phyloP scores from a whole-genome alignment of 352 stramenopile species.

The Globisporangium canariense region DNA sequence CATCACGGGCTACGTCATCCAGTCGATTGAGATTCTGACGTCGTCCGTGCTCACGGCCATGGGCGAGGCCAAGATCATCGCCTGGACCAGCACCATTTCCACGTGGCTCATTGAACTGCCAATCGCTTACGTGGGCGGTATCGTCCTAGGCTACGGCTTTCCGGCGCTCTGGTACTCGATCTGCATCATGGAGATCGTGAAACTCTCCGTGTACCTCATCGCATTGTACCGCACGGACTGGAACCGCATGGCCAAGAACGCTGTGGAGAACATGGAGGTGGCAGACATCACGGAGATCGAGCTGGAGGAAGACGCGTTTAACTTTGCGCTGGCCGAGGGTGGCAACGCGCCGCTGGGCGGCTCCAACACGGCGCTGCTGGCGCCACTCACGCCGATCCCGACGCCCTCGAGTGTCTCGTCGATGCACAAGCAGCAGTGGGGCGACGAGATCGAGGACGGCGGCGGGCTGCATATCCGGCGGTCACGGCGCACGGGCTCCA shows the following conservation, averaged over 20 bases:
- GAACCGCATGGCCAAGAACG: slow-evolving; percentile 33
- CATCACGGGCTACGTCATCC: slow-evolving; percentile 40
- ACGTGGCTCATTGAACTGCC: slow-evolving; percentile 48
- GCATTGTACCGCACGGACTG: slow-evolving; percentile 40
- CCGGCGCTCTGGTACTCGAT: slow-evolving; percentile 41
- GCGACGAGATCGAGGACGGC: slow-evolving; percentile 45
- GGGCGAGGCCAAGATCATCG: slow-evolving; percentile 47
- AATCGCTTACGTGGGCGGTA: slow-evolving; percentile 39
- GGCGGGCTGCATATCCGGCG: not conserved
- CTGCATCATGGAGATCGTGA: slow-evolving; percentile 43
- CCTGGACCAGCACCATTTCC: slow-evolving; percentile 35
- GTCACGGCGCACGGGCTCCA: too few relatives aligned
- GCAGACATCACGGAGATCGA: slow-evolving; percentile 29
- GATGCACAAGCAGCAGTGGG: slow-evolving; percentile 44
- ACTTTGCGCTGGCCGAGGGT: slow-evolving; percentile 35
- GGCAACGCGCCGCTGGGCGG: slow-evolving; percentile 54
- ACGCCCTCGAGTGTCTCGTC: not conserved
- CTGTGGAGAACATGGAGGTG: slow-evolving; percentile 38
- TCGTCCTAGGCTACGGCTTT: slow-evolving; percentile 44
- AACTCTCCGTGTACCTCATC: slow-evolving; percentile 35
- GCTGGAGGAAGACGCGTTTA: slow-evolving; percentile 25
- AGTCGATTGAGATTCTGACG: slow-evolving; percentile 51
- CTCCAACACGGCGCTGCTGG: slow-evolving; percentile 35
- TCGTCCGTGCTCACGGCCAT: slow-evolving; percentile 44
- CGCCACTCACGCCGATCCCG: slow-evolving; percentile 51